A percentile compares a stretch with the other conserved stretches of the same genome.
Conservation (phyloP, 2,329 filamentous ascomycete genomes). For the Penicillium palitans region DNA sequence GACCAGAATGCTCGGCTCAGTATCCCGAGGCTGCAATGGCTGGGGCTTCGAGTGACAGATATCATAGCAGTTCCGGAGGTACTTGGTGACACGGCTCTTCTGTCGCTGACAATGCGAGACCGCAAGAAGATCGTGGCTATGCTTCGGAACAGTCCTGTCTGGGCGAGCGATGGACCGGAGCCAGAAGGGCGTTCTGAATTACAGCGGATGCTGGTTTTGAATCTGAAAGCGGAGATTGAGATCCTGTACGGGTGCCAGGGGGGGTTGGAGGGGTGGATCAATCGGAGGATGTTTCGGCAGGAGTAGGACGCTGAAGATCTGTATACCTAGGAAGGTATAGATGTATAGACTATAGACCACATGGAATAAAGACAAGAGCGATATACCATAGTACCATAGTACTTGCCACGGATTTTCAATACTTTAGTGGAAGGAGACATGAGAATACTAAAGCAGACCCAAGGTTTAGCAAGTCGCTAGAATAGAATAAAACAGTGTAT, state of each 20-base stretch:
- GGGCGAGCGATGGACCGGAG: conserved; percentile 47
- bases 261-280: conserved; percentile 48
- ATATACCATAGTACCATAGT: no score
- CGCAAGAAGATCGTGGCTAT: conserved; percentile 56
- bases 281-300: conserved; percentile 35
- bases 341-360: not conserved
- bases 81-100: conserved; percentile 31
- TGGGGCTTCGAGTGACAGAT: conserved; percentile 56
- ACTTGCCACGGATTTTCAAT: not conserved
- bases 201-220: conserved; percentile 63
- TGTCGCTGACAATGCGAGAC: conserved; percentile 55
- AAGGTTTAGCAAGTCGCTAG: not conserved
- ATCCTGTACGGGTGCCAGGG: conserved; percentile 48
- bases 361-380: not conserved
- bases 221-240: conserved; percentile 64
- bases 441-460: not conserved
- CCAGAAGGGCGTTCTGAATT: conserved; percentile 53
- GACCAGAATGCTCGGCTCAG: conserved; percentile 54
- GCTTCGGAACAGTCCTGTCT: conserved; percentile 49
- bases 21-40: conserved; percentile 54
- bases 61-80: conserved; percentile 32
- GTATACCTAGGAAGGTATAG: conserved; percentile 1
- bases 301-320: not conserved
- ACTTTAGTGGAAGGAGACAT: no score
- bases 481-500: not conserved